These are phyloP conservation scores for Reticulascus tulasneorum DNA, from an alignment of 2,329 filamentous ascomycete species.

Conservation along the genomic window DNA sequence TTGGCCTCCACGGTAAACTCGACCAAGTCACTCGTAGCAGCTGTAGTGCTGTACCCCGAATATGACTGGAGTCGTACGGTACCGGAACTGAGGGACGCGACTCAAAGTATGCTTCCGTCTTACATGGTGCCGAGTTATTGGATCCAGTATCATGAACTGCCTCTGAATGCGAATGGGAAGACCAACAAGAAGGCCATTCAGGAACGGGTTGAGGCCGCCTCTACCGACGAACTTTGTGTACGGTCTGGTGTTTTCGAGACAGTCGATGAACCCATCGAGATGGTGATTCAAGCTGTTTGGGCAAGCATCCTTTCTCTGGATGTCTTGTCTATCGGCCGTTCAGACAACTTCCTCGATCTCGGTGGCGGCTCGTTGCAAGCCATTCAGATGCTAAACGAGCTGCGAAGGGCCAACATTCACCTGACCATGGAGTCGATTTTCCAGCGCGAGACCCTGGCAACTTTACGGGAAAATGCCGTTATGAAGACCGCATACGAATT, in stretches of 20 bases:
- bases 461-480: too few relatives aligned
- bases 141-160: constrained; percentile 15
- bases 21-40: not conserved
- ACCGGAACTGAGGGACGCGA: not conserved
- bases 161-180: constrained; percentile 20
- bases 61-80: not conserved
- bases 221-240: not conserved
- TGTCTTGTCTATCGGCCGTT: constrained; percentile 1
- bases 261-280: constrained; percentile 1
- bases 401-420: constrained; percentile 1
- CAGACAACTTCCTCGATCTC: constrained; percentile 13
- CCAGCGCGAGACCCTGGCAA: too few relatives aligned
- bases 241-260: too few relatives aligned
- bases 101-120: constrained; percentile 12
- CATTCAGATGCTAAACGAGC: constrained; percentile 9
- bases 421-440: not conserved
- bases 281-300: constrained; percentile 7
- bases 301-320: constrained; percentile 12
- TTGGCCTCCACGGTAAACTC: not conserved
- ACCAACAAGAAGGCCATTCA: constrained; percentile 7
- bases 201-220: not conserved
- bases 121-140: constrained; percentile 22
- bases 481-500: too few relatives aligned
- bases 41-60: not conserved
- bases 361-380: constrained; percentile 17